Evolutionary conservation across 352 stramenopile genomes (phyloP).

Genomic region (Phytopythium kandeliae): DNA sequence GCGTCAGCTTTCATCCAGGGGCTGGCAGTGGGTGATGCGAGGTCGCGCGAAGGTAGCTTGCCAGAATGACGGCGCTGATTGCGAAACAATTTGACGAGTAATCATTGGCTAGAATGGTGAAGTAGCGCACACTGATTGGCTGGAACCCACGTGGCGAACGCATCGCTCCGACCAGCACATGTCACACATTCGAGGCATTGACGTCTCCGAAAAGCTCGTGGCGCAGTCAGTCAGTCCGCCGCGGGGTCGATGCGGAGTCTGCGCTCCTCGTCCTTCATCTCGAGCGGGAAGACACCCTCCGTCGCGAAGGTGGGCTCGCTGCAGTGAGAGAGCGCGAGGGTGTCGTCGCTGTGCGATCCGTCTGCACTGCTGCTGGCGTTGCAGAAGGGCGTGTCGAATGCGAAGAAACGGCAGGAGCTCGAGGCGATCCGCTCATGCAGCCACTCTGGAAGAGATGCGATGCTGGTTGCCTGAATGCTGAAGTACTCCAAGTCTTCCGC

Average conservation of each 20-base stretch:
- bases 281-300: constrained; percentile 17
- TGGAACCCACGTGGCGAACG: constrained; percentile 3
- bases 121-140: constrained; percentile 1
- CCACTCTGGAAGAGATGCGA: constrained; percentile 12
- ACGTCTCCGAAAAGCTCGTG: neutral
- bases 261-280: constrained; percentile 10
- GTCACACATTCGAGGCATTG: neutral
- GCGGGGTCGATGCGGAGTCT: neutral
- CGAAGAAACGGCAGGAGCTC: constrained; percentile 4
- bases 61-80: constrained; percentile 1
- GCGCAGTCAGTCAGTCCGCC: neutral
- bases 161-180: neutral
- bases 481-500: constrained; percentile 8
- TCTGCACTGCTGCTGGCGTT: neutral
- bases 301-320: constrained; percentile 5
- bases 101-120: neutral
- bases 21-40: too few relatives aligned
- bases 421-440: constrained; percentile 1
- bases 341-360: neutral
- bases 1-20: too few relatives aligned
- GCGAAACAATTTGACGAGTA: neutral
- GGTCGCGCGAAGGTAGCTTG: constrained; percentile 7
- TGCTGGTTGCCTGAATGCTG: constrained; percentile 12
- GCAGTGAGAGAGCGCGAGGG: neutral
- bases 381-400: constrained; percentile 13